Conservation (phyloP, 257 asterid species). For the Coffea eugenioides region DNA sequence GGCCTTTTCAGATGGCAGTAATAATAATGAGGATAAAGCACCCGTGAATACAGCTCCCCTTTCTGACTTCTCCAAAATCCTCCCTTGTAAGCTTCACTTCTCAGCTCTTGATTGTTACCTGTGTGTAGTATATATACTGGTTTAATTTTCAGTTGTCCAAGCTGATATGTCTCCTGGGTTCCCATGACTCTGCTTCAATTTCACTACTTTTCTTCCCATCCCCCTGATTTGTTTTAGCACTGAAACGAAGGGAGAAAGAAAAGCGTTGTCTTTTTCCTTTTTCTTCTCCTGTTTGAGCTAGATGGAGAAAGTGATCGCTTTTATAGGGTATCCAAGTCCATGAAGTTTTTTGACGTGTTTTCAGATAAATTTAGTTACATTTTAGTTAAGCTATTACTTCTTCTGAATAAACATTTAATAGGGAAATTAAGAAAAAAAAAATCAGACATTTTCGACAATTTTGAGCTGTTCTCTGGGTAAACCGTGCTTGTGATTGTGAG, state of each 20-base stretch:
- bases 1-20: constrained; percentile 69
- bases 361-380: too few species aligned
- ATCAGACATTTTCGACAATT: neutral
- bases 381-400: too few species aligned
- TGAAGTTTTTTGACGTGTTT: neutral
- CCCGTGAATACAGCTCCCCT: constrained; percentile 39
- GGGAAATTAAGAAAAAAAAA: too few species aligned
- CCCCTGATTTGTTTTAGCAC: neutral
- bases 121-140: neutral
- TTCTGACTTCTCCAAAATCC: constrained; percentile 43
- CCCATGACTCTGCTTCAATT: neutral
- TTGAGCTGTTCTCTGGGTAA: neutral
- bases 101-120: neutral
- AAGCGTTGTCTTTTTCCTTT: neutral
- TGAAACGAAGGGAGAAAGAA: neutral
- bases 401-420: too few species aligned
- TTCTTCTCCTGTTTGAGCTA: neutral
- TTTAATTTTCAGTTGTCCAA: neutral
- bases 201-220: neutral
- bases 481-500: neutral
- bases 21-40: constrained; percentile 28
- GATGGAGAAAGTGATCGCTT: neutral
- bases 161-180: neutral
- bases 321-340: neutral
- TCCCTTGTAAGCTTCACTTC: constrained; percentile 43